Evolutionary conservation across 2,329 filamentous ascomycete genomes (phyloP).

Genomic region (Neonectria hederae): DNA sequence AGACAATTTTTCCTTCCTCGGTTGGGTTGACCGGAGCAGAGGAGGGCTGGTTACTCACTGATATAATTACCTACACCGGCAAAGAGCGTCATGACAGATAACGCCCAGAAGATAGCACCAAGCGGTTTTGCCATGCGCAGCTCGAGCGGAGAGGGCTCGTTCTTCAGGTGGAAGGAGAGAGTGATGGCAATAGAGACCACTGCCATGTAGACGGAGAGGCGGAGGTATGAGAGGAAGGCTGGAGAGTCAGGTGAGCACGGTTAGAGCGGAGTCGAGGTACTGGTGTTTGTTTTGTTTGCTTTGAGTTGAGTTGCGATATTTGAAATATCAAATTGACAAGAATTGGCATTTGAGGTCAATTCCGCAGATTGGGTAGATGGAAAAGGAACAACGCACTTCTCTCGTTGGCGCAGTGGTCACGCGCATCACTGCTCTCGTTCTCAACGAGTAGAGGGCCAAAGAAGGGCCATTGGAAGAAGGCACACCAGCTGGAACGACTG

Average conservation of each 20-base stretch:
- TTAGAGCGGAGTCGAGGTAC: slow-evolving; percentile 7
- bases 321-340: not conserved
- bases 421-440: slow-evolving; percentile 77
- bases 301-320: not conserved
- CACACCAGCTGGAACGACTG: not conserved
- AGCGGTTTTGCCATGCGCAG: slow-evolving; percentile 81
- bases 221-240: slow-evolving; percentile 90
- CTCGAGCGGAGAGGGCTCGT: slow-evolving; percentile 75
- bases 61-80: slow-evolving; percentile 90
- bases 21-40: not conserved
- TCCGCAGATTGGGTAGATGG: not conserved
- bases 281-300: not conserved
- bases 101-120: slow-evolving; percentile 86
- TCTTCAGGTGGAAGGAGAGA: slow-evolving; percentile 90
- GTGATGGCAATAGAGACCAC: slow-evolving; percentile 91
- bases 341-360: not conserved
- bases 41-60: slow-evolving; percentile 54
- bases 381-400: slow-evolving; percentile 59
- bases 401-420: slow-evolving; percentile 84
- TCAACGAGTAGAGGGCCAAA: slow-evolving; percentile 76
- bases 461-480: slow-evolving; percentile 69
- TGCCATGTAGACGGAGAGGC: slow-evolving; percentile 89
- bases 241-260: not conserved
- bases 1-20: not conserved
- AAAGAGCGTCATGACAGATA: slow-evolving; percentile 79